Conservation (phyloP, 139 green algal genomes). For the Chlorella sp. region DNA sequence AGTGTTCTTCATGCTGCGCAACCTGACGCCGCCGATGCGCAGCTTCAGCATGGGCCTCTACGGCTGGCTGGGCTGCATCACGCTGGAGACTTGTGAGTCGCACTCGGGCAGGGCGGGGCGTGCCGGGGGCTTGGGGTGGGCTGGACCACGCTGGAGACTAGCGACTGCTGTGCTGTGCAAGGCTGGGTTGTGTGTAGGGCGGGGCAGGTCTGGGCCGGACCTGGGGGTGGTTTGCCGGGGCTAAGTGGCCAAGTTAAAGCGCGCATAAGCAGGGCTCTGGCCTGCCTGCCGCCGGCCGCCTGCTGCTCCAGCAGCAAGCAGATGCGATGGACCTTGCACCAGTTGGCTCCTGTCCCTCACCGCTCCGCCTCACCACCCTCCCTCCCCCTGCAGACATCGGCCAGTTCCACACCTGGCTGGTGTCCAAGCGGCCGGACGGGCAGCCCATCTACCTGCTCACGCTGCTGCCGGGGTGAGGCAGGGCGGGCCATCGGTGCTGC, state of each 20-base stretch:
- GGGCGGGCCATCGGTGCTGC: no score
- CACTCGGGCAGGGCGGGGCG: no score
- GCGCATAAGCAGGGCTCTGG: no score
- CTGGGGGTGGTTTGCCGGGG: background rate
- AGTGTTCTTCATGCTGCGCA: conserved; percentile 85
- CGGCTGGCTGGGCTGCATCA: conserved; percentile 97
- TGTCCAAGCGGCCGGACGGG: conserved; percentile 74
- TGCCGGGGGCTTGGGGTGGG: no score
- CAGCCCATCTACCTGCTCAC: conserved; percentile 90
- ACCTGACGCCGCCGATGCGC: conserved; percentile 80
- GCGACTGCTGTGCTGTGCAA: no score
- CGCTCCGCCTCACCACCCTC: background rate
- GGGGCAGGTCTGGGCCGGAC: no score
- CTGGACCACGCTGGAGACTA: no score
- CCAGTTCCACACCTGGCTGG: conserved; percentile 98
- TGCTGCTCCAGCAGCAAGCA: no score
- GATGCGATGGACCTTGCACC: no score
- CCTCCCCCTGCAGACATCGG: conserved; percentile 49
- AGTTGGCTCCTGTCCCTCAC: no score
- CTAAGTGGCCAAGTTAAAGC: background rate
- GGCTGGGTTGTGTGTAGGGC: background rate
- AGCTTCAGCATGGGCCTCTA: conserved; percentile 76
- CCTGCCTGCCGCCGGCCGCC: background rate
- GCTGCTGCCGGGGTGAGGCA: conserved; percentile 67
- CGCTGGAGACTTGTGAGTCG: conserved; percentile 88